Evolutionary conservation across 257 asterid species (phyloP).

Genomic region (Capsicum rhomboideum): DNA sequence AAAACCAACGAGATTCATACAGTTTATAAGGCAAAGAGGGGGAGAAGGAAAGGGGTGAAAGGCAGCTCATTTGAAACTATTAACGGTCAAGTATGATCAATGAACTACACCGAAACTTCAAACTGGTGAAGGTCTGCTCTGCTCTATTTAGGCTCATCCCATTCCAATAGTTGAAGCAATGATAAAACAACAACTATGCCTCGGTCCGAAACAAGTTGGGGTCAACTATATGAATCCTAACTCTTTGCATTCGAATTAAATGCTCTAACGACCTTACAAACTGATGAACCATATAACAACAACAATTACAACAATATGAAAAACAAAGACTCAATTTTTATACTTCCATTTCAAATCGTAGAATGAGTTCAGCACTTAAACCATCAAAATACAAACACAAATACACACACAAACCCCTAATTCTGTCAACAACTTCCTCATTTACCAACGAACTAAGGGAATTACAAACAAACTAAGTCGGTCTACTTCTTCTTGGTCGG

Average conservation of each 20-base stretch:
- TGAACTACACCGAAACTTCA: not conserved
- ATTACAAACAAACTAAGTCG: not conserved
- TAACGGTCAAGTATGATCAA: not conserved
- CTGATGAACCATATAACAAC: not conserved
- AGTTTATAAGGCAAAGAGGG: not conserved
- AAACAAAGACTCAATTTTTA: not conserved
- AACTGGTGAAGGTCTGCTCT: not conserved
- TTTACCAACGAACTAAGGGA: not conserved
- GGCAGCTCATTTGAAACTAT: not conserved
- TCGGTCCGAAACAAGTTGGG: too few relatives aligned
- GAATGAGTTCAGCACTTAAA: not conserved
- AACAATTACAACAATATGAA: not conserved
- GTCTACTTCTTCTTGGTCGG: not conserved
- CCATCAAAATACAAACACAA: not conserved
- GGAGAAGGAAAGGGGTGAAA: not conserved
- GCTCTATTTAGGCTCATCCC: not conserved
- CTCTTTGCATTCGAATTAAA: too few relatives aligned
- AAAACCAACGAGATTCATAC: not conserved
- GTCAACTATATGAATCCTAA: too few relatives aligned
- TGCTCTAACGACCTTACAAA: not conserved
- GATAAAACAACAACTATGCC: too few relatives aligned
- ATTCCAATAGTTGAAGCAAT: not conserved
- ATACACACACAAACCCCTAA: slow-evolving; percentile 3
- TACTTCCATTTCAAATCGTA: not conserved
- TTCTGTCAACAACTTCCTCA: not conserved